Conservation (phyloP, 345 rosid species). For the Jatropha curcas region DNA sequence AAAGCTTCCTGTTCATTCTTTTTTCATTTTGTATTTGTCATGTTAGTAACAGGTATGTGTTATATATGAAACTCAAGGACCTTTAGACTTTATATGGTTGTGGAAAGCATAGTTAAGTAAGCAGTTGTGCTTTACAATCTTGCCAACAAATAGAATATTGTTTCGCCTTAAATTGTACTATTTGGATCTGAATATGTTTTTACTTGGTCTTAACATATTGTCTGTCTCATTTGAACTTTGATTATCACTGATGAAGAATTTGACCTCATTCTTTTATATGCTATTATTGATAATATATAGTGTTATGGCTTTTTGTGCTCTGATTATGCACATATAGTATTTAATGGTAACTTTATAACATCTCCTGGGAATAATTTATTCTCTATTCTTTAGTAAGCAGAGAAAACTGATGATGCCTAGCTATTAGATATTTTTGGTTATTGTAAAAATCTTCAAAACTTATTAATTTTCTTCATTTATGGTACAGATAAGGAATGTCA, state of each 20-base stretch:
- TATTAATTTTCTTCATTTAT: slow-evolving; percentile 8
- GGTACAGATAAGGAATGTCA: slow-evolving; percentile 71
- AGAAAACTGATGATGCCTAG: not conserved
- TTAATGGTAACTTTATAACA: not conserved
- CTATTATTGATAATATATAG: not conserved
- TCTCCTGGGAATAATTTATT: not conserved
- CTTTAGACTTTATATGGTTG: not conserved
- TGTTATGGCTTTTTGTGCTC: not conserved
- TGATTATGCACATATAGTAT: not conserved
- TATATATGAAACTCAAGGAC: not conserved
- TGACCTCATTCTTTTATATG: not conserved
- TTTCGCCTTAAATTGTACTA: not conserved
- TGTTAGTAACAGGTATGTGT: not conserved
- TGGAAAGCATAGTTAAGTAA: not conserved
- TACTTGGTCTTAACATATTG: not conserved
- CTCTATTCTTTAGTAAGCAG: not conserved
- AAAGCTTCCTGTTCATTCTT: not conserved
- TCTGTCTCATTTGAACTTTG: not conserved
- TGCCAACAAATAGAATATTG: not conserved
- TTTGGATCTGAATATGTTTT: not conserved
- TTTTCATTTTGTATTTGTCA: not conserved
- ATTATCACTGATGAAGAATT: not conserved
- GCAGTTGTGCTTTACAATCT: not conserved
- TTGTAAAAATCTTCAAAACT: slow-evolving; percentile 3
- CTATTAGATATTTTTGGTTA: not conserved